Percentiles rank a stretch among this genome's conserved stretches.
phyloP scores from a whole-genome alignment of 148 eudicot species.

The Spergularia marina region DNA sequence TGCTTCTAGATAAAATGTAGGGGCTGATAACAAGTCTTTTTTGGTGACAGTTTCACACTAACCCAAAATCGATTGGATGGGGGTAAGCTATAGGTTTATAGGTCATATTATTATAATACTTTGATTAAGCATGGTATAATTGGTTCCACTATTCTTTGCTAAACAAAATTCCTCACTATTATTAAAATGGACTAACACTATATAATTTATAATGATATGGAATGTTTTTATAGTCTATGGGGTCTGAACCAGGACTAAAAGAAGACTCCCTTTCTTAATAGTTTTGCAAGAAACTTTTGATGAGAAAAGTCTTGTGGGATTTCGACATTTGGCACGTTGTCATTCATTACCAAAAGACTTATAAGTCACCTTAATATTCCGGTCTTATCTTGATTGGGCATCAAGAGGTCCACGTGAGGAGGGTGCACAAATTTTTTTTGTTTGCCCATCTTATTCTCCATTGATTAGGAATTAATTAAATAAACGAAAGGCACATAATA shows the following conservation, averaged over 20 bases:
- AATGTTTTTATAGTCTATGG: constrained; percentile 22
- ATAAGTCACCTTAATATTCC: constrained; percentile 7
- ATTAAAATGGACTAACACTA: constrained; percentile 13
- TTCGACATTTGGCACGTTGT: constrained; percentile 15
- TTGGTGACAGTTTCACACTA: constrained; percentile 27
- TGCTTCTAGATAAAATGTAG: constrained; percentile 23
- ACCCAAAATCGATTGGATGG: constrained; percentile 8
- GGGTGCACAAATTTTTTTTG: background rate
- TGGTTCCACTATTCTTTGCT: constrained; percentile 25
- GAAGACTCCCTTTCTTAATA: background rate
- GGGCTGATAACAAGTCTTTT: background rate
- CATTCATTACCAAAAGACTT: constrained; percentile 8
- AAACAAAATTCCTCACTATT: constrained; percentile 20
- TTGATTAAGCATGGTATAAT: constrained; percentile 21
- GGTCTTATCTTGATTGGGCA: constrained; percentile 16
- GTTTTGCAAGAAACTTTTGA: background rate
- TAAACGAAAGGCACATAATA: too few species aligned
- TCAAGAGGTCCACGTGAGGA: constrained; percentile 10
- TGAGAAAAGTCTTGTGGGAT: background rate
- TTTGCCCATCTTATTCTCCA: background rate
- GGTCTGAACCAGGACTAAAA: constrained; percentile 29
- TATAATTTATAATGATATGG: constrained; percentile 11
- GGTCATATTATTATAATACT: constrained; percentile 14
- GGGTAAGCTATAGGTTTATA: background rate
- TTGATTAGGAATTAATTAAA: too few species aligned